Evolutionary conservation across 2,329 filamentous ascomycete species (phyloP), one percentile per base, ranked within the genome.

Genomic region (Monilinia vaccinii-corymbosi): DNA sequence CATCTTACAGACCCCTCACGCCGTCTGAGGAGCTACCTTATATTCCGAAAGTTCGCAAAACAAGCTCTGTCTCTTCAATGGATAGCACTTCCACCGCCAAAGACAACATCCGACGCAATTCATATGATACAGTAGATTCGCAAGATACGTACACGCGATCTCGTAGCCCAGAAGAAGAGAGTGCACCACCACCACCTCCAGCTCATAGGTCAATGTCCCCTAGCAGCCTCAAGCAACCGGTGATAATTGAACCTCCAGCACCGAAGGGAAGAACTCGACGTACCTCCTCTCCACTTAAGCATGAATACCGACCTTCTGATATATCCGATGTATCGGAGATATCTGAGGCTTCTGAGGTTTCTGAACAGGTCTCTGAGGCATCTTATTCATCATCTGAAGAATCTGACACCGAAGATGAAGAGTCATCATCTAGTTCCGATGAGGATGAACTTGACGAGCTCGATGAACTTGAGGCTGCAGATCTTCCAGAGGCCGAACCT

Each of bases 261-360:
- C 63, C 67, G n/a, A 65, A 63, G 46, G 60, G 49, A 10, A 68
- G 58, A 25, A 82, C 87, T 70, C 84, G 92, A 48, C 84, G 91
- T 21, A 88, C 85, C 1, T 97, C 94, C 0, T 99, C 94, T 1
- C 94, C 94, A 0, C 78, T 99, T 53, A 99, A 99, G 76, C 93
- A 97, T 71, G 93, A 99, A 75, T 99, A 97, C 69, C 87, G 92
- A 64, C 93, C 93, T 16, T 97, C 94, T 1, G 83, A 86, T 51
- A 84, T 81, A 0, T 85, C 83, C 0, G 51, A 53, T 32, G 21
- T 53, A 23, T 53, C 51, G 9, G 51, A 53, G 25, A 53, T 38
- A 16, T 44, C 51, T 1, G 76, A 73, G 25, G 61, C 61, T 31
- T 75, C 94, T 56, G 83, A 73, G 25, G 61, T 62, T 31, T 75